Base-by-base conservation (phyloP, 2,329 filamentous ascomycete genomes). In the Thielaviopsis ethacetica region DNA sequence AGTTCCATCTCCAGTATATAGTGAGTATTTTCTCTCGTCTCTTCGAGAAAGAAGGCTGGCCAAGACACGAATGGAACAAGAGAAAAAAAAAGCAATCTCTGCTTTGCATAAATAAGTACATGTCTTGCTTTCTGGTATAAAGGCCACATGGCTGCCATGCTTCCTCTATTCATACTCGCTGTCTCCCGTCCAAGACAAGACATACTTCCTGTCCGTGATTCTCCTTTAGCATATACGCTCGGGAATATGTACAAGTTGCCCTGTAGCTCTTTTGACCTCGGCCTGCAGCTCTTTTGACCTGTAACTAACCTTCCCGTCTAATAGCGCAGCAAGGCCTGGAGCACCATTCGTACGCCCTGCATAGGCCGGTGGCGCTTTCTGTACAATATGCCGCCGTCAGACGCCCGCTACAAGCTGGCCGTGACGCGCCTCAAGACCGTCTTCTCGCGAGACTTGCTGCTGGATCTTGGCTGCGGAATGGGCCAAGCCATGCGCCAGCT, bases 361-460 rank as follows among this genome's bases (percentile, higher is more conserved):
- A 70, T 77, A 57, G 75, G 75, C n/a, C 70, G 73, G 53, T 77
- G 75, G 72, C 75, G 73, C 53, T 78, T 78, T 59, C 68, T 77
- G 17, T 71, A 71, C 50, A 67, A 76, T n/a, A 67, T 68, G 12
- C 71, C 74, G 53, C 65, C 67, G 21, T 63, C 68, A 44, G 73
- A 77, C 61, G 67, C 71, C 5, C 70, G 69, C 53, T 76, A 76
- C 62, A 71, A 70, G 55, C 67, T 71, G 53, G 72, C 71, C 9
- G 67, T 76, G 21, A 69, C 69, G 57, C 70, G 73, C 30, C 69
- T 77, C 38, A 71, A 68, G 15, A 65, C 70, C 27, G 65, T 68
- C 17, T 64, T 66, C 34, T 74, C 73, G 3, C 63, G 65, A 26
- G 71, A 74, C 59, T 67, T 68, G 5, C 68, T 78, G 13, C 69